Evolutionary conservation across 208 protist genomes (phyloP), one percentile per base, ranked within the genome.

Genomic region (Acanthamoeba healyi): DNA sequence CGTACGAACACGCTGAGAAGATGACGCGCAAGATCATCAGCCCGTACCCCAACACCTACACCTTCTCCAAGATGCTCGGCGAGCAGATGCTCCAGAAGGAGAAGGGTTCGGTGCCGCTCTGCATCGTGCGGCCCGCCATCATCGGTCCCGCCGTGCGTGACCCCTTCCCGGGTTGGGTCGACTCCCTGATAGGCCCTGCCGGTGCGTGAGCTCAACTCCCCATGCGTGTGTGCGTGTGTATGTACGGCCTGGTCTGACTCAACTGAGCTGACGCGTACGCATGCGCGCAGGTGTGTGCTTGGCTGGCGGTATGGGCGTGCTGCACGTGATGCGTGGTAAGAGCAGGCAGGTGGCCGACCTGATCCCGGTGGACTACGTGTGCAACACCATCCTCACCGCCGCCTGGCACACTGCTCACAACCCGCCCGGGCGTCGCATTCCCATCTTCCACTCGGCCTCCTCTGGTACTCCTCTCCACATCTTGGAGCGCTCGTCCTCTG

Each of bases 21-120:
- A 79, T 79, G 70, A 79, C 70, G 36, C 17, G 22, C 70, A 79
- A 79, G 70, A 79, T 79, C 32, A 79, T 79, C 36, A 38, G 36
- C 70, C 70, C 70, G 36, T 79, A 79, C 70, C 70, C 70, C 40
- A 79, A 79, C 70, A 79, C 70, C 70, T 79, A 79, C 40, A 79
- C 70, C 70, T 79, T 79, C 40, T 79, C 70, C 70, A 79, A 79
- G 40, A 79, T 79, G 70, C 70, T 79, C 36, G 70, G 70, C 70
- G 70, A 79, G 40, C 70, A 79, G 70, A 46, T 79, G 40, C 70
- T 79, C 26, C 70, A 79, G 40, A 24, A 34, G 32, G 70, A 79
- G 36, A 79, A 79, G 70, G 70, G 70, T 15, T 49, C 70, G 6
- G 70, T 79, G 22, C 70, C 70, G 6, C 70, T 79, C 36, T 79